These are phyloP conservation scores for Gossypium thurberi DNA, from an alignment of 345 rosid species.

Conservation along the genomic window DNA sequence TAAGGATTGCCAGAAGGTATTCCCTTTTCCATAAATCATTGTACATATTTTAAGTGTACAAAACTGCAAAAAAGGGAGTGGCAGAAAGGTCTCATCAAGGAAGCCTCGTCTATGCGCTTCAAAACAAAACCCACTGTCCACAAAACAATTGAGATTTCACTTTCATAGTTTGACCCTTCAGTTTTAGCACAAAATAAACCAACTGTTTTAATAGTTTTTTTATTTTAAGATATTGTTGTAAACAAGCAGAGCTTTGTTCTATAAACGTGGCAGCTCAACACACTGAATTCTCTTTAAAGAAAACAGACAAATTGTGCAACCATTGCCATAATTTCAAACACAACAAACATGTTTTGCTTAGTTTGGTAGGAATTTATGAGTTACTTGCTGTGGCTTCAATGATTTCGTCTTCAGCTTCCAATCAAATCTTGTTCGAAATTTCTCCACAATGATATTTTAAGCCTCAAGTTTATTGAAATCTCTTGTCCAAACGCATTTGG, in stretches of 20 bases:
- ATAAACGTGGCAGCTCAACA: not conserved
- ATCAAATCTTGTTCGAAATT: not conserved
- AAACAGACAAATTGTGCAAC: slow-evolving; percentile 10
- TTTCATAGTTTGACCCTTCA: slow-evolving; percentile 10
- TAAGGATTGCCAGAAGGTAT: not conserved
- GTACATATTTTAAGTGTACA: not conserved
- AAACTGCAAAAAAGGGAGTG: not conserved
- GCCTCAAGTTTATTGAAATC: too few species aligned
- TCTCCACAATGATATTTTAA: too few species aligned
- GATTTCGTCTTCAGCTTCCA: not conserved
- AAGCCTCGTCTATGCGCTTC: not conserved
- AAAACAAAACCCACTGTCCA: not conserved
- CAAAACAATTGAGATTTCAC: not conserved
- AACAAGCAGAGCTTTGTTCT: slow-evolving; percentile 1
- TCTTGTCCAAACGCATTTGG: too few species aligned
- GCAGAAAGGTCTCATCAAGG: not conserved
- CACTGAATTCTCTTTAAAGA: not conserved
- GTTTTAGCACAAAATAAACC: not conserved
- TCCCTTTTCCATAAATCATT: not conserved
- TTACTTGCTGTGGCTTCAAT: not conserved
- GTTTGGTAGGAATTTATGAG: slow-evolving; percentile 13
- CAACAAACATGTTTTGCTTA: not conserved
- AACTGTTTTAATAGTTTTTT: not conserved
- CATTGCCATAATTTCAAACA: slow-evolving; percentile 1
- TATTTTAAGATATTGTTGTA: not conserved